phyloP scores from a whole-genome alignment of 2,329 filamentous ascomycete species.

The Exophiala lecanii-corni region DNA sequence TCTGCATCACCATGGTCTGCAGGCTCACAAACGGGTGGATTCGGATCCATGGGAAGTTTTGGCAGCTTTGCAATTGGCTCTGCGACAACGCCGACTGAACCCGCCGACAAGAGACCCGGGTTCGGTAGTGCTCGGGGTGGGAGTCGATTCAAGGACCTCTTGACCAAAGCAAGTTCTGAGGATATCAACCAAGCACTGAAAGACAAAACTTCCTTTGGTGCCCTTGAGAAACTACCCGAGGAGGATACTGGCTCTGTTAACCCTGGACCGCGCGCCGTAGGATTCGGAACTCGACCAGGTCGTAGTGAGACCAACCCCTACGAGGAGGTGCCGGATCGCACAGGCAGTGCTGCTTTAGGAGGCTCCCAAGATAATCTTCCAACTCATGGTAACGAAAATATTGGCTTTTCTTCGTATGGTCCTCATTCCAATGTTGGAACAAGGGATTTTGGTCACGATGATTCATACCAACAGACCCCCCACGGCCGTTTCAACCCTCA shows the following conservation, averaged over 20 bases:
- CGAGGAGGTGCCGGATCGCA: slow-evolving; percentile 45
- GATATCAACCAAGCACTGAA: slow-evolving; percentile 50
- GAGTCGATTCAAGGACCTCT: slow-evolving; percentile 79
- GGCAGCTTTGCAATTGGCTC: slow-evolving; percentile 75
- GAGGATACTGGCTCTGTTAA: slow-evolving; percentile 42
- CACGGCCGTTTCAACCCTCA: slow-evolving; percentile 47
- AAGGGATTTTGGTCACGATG: slow-evolving; percentile 55
- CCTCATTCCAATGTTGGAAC: slow-evolving; percentile 57
- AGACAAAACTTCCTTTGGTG: slow-evolving; percentile 52
- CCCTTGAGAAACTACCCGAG: slow-evolving; percentile 52
- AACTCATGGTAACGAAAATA: slow-evolving; percentile 48
- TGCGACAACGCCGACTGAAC: slow-evolving; percentile 44
- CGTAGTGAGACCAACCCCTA: slow-evolving; percentile 49
- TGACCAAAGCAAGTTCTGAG: slow-evolving; percentile 72
- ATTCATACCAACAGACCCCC: slow-evolving; percentile 54
- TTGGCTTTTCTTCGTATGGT: slow-evolving; percentile 57
- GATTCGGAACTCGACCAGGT: slow-evolving; percentile 42
- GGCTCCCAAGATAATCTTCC: slow-evolving; percentile 68
- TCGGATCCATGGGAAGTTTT: slow-evolving; percentile 77
- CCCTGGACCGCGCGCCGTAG: slow-evolving; percentile 46
- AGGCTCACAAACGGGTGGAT: slow-evolving; percentile 57
- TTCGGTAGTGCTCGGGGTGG: slow-evolving; percentile 66
- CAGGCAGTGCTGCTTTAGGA: slow-evolving; percentile 64
- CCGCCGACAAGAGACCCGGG: slow-evolving; percentile 62
- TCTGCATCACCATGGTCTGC: slow-evolving; percentile 54